These are phyloP conservation scores for Amanita brunnescens DNA, from an alignment of 768 basidiomycete species.

Conservation along the genomic window DNA sequence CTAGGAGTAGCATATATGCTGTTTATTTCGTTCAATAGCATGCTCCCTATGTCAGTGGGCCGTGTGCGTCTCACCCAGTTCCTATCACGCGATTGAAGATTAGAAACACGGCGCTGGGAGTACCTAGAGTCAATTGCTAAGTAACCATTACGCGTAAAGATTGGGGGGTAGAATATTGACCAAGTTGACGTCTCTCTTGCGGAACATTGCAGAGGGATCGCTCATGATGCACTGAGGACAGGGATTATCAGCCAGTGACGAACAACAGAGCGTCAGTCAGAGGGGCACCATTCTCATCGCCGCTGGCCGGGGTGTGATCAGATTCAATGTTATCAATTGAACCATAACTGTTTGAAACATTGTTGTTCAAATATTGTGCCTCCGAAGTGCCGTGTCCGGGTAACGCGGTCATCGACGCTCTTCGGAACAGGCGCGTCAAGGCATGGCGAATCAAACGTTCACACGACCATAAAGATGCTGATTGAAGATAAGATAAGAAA, in stretches of 20 bases:
- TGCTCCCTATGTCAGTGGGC: background rate
- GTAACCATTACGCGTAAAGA: background rate
- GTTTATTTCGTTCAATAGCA: background rate
- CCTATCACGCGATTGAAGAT: constrained; percentile 72
- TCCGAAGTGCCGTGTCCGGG: background rate
- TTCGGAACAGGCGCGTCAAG: too few relatives aligned
- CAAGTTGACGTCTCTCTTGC: background rate
- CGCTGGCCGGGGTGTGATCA: background rate
- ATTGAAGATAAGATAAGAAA: background rate
- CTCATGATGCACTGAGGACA: background rate
- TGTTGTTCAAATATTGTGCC: background rate
- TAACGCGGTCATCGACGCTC: too few relatives aligned
- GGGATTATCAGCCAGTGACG: background rate
- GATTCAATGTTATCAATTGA: background rate
- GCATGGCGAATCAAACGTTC: too few relatives aligned
- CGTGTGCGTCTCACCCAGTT: constrained; percentile 39
- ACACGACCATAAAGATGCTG: too few relatives aligned
- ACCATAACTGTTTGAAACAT: background rate
- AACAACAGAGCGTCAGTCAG: background rate
- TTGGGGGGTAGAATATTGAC: background rate
- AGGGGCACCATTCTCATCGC: background rate
- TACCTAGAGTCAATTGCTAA: constrained; percentile 20
- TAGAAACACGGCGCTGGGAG: constrained; percentile 50
- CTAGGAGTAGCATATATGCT: constrained; percentile 70
- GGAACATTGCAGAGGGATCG: background rate